These are phyloP conservation scores for Litchi chinensis DNA, from an alignment of 345 rosid genomes.

Conservation along the genomic window DNA sequence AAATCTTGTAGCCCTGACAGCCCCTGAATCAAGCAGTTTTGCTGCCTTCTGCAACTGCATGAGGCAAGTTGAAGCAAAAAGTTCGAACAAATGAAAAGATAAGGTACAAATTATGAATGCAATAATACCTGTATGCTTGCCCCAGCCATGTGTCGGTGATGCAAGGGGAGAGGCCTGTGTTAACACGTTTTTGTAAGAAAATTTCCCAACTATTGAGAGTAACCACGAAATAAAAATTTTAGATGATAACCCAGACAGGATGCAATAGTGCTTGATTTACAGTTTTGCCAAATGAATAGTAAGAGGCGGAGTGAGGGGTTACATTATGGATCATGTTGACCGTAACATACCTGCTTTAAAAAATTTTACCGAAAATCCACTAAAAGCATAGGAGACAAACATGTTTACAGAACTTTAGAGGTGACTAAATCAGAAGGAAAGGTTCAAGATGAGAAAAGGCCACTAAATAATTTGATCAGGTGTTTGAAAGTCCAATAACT, in stretches of 20 bases:
- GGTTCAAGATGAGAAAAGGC: conserved; percentile 7
- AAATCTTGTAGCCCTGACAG: conserved; percentile 95
- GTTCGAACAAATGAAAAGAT: conserved; percentile 12
- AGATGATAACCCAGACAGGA: background rate
- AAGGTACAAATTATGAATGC: conserved; percentile 13
- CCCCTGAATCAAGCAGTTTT: conserved; percentile 85
- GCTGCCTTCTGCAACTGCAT: conserved; percentile 92
- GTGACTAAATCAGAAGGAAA: background rate
- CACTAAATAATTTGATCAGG: background rate
- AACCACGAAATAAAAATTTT: background rate
- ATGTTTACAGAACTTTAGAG: background rate
- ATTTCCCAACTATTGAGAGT: background rate
- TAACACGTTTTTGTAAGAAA: conserved; percentile 26
- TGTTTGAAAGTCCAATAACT: conserved; percentile 6
- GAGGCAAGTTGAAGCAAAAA: conserved; percentile 21
- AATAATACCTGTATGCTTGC: conserved; percentile 76
- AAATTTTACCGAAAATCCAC: background rate
- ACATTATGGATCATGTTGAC: background rate
- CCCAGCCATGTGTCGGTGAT: conserved; percentile 80
- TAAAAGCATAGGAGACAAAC: background rate
- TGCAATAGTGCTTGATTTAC: background rate
- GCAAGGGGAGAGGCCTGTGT: conserved; percentile 91
- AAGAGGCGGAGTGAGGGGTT: background rate
- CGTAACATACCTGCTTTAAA: background rate
- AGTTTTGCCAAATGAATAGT: background rate